Base-by-base conservation (phyloP, 305 asterid genomes). In the Rubia occidens region DNA sequence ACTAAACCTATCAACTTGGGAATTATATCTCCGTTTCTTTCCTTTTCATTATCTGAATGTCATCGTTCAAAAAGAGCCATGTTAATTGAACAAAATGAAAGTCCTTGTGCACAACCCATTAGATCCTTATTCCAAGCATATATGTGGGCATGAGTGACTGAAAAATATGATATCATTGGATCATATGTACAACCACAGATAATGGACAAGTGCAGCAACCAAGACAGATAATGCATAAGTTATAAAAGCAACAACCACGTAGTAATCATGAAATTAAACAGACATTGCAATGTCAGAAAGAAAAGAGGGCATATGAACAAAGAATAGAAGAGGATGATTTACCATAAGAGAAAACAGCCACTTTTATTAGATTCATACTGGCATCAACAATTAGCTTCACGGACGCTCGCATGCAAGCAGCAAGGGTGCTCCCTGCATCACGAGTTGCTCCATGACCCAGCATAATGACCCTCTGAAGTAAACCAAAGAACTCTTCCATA, bases 401-500 rank as follows among this genome's bases (percentile, higher is more conserved):
- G 20, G 95, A 77, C 54, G 75, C 71, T 70, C 79, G 89, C 71
- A 91, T 84, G 83, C 86, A 87, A 13, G 95, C 82, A 56, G 81
- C 74, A 39, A 94, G 90, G 54, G 99, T 94, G 17, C 87, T 85
- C 73, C 96, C 97, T 43, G 96, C 99, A 49, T 91, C 89, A 4
- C 81, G 73, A 47, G 83, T 75, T 79, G 94, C 81, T 68, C 95
- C 96, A 76, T 88, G 94, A 54, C 96, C 76, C 60, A 86, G 82
- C 49, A 91, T 78, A 72, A 94, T 78, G 77, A 91, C 78, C 8
- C 97, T 96, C 80, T 91, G 96, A 43, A 91, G 82, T n/a, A 73
- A 68, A 82, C 89, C 91, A 83, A 88, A 85, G 83, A 84, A 91
- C 39, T 87, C 47, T 51, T 78, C 70, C 96, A 94, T 94, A 77